Conservation (phyloP, 306 rosid genomes). For the Sphenostylis stenocarpa region DNA sequence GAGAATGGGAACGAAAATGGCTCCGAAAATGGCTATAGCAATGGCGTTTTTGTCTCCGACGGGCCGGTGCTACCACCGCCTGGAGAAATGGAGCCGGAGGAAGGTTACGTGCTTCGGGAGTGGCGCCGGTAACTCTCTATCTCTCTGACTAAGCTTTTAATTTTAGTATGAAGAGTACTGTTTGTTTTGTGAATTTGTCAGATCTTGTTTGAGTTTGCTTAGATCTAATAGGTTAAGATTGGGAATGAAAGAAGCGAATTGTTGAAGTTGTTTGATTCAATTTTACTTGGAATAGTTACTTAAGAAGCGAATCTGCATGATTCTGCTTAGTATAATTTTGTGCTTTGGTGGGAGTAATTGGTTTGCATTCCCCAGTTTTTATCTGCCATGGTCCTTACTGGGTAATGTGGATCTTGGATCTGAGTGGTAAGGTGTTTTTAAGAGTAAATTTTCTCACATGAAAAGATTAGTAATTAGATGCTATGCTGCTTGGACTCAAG, state of each 20-base stretch:
- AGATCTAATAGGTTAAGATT: conserved; percentile 41
- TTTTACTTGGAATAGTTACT: conserved; percentile 23
- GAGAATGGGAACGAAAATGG: conserved; percentile 70
- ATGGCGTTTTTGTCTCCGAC: conserved; percentile 64
- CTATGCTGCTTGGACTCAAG: background rate
- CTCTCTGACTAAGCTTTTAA: background rate
- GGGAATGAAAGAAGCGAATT: conserved; percentile 11
- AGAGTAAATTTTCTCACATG: background rate
- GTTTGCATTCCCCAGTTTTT: background rate
- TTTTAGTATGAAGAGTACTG: background rate
- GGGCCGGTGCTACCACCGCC: conserved; percentile 94
- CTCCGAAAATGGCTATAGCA: conserved; percentile 43
- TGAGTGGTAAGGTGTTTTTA: background rate
- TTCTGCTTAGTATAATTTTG: background rate
- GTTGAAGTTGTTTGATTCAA: conserved; percentile 13
- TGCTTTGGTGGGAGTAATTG: background rate
- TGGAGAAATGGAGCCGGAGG: conserved; percentile 74
- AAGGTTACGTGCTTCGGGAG: conserved; percentile 86
- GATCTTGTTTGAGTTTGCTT: conserved; percentile 43
- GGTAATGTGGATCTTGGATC: conserved; percentile 30
- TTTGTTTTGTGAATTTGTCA: conserved; percentile 21
- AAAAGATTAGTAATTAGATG: conserved; percentile 11
- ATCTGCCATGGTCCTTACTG: background rate
- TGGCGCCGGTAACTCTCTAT: conserved; percentile 82
- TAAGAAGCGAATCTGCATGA: conserved; percentile 7